Percentiles rank a stretch among this genome's conserved stretches.
These are phyloP conservation scores for Russula ochroleuca DNA, from an alignment of 768 basidiomycete species.

Conservation along the genomic window DNA sequence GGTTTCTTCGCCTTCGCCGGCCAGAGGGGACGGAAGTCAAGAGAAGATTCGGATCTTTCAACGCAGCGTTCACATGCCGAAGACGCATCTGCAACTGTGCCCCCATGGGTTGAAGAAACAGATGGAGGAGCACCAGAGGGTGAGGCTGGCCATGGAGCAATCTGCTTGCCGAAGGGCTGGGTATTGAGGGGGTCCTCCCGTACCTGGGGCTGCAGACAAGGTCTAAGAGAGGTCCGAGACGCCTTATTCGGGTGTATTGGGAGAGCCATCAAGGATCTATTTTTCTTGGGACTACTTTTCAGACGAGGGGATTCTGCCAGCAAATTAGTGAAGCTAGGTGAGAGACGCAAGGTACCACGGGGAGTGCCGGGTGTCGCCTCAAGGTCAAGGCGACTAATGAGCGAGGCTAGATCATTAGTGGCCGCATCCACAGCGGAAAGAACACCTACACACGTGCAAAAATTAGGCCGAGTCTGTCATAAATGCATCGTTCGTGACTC, in stretches of 20 bases:
- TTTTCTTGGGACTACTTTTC: conserved; percentile 37
- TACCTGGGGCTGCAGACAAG: conserved; percentile 42
- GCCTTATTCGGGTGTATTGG: conserved; percentile 37
- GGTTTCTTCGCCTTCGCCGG: conserved; percentile 5
- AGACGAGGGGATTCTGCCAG: conserved; percentile 23
- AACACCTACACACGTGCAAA: conserved; percentile 41
- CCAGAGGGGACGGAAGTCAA: neutral
- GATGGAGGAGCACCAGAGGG: conserved; percentile 31
- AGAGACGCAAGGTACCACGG: conserved; percentile 34
- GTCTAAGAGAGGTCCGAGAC: conserved; percentile 38
- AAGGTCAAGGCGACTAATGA: conserved; percentile 78
- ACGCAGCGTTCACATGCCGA: neutral
- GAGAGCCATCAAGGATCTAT: conserved; percentile 33
- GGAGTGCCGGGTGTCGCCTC: conserved; percentile 66
- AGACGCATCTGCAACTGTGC: neutral
- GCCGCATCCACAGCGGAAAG: conserved; percentile 72
- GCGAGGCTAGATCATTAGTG: conserved; percentile 70
- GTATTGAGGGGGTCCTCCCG: conserved; percentile 20
- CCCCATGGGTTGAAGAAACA: conserved; percentile 6
- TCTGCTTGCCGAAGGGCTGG: conserved; percentile 46
- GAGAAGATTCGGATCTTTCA: neutral
- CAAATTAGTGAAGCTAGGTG: conserved; percentile 29
- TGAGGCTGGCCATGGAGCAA: conserved; percentile 57
- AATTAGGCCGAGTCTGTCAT: conserved; percentile 3
- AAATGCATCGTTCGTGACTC: conserved; percentile 20